A percentile compares a stretch with the other conserved stretches of the same genome.
Evolutionary conservation across 2,329 filamentous ascomycete species (phyloP).

Genomic region (Cladosporium austrohemisphaericum): DNA sequence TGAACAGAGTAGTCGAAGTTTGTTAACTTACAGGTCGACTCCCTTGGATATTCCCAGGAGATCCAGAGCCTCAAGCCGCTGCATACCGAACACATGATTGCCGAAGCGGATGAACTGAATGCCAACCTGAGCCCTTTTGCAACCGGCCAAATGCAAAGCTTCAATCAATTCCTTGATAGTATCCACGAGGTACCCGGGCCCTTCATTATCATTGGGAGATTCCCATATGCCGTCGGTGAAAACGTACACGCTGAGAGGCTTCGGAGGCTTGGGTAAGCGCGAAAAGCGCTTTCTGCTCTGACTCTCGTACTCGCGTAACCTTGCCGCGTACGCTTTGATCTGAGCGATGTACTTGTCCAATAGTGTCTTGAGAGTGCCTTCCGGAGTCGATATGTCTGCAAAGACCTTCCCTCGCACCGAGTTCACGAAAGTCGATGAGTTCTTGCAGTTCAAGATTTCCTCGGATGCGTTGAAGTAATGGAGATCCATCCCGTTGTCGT

Average conservation of each 20-base stretch:
- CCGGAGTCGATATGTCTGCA: not conserved
- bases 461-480: constrained; percentile 4
- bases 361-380: too few species aligned
- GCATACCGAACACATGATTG: constrained; percentile 15
- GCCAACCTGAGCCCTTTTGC: constrained; percentile 17
- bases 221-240: constrained; percentile 17
- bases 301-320: not conserved
- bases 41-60: constrained; percentile 1
- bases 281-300: not conserved
- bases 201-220: not conserved
- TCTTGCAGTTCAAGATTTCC: not conserved
- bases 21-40: not conserved
- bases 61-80: constrained; percentile 17
- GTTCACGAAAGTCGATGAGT: not conserved
- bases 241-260: constrained; percentile 14
- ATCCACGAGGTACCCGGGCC: not conserved
- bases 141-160: not conserved
- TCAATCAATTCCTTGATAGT: constrained; percentile 8
- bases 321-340: not conserved
- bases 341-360: too few species aligned
- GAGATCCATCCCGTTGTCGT: constrained; percentile 16
- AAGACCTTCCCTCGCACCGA: not conserved
- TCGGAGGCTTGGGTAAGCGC: not conserved
- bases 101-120: constrained; percentile 30
- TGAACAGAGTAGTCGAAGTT: too few species aligned